A percentile compares a stretch with the other conserved stretches of the same genome.
Evolutionary conservation across 139 green algal genomes (phyloP).

Genomic region (Chlorella sp.): DNA sequence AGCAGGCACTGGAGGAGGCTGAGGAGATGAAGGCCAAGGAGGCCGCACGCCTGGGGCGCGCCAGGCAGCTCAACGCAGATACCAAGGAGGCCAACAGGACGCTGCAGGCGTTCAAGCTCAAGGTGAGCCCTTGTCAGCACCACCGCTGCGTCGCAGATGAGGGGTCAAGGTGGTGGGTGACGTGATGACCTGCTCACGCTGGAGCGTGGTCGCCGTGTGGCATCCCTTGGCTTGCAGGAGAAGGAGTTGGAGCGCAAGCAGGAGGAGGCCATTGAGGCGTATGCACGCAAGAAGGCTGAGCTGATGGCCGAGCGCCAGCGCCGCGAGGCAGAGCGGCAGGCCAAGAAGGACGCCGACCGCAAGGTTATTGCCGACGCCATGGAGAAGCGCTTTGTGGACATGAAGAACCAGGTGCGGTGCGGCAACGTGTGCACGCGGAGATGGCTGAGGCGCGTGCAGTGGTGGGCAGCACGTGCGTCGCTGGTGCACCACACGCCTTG

Average conservation of each 20-base stretch:
- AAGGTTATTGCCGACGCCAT: slow-evolving; percentile 33
- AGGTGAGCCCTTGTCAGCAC: slow-evolving; percentile 1
- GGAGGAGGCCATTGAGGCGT: slow-evolving; percentile 43
- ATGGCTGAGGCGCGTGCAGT: background rate
- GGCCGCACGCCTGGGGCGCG: slow-evolving; percentile 16
- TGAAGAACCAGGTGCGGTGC: slow-evolving; percentile 21
- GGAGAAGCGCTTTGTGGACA: slow-evolving; percentile 27
- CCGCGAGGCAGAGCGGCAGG: slow-evolving; percentile 18
- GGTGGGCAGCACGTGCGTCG: background rate
- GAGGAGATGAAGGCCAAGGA: slow-evolving; percentile 36
- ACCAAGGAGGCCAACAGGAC: slow-evolving; percentile 48
- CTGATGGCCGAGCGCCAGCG: slow-evolving; percentile 15
- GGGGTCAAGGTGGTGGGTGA: background rate
- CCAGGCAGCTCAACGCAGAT: slow-evolving; percentile 24
- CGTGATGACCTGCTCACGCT: background rate
- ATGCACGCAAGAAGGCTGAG: slow-evolving; percentile 45
- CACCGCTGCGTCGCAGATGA: background rate
- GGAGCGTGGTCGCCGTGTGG: background rate
- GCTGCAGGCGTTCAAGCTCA: slow-evolving; percentile 45
- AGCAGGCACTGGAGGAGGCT: slow-evolving; percentile 35
- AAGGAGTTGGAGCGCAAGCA: slow-evolving; percentile 33
- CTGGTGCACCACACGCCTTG: background rate
- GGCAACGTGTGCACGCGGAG: background rate
- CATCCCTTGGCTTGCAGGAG: slow-evolving; percentile 16
- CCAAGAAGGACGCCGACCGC: slow-evolving; percentile 24